Base-by-base conservation (phyloP, 768 basidiomycete genomes). In the Strobilomyces dryophilus region DNA sequence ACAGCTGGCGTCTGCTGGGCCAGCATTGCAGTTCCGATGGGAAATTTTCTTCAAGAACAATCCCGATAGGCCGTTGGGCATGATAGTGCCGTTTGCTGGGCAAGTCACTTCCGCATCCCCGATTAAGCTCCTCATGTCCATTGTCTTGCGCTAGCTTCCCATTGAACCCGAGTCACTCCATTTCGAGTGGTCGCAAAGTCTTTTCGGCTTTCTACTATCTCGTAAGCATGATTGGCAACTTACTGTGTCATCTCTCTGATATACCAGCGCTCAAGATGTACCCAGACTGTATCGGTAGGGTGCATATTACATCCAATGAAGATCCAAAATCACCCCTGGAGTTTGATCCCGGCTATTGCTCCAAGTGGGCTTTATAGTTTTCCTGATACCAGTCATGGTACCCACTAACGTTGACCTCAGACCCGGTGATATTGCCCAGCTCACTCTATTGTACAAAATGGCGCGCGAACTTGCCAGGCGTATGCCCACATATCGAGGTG, bases 31-130 rank as follows among this genome's bases (percentile, higher is more conserved):
- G 36, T 50, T 63, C 21, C 67, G 74, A 46, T 87, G 85, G 84
- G 66, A 76, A 4, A 62, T 66, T 11, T 80, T 79, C 63, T 86
- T 79, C 43, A 71, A 64, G 21, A 62, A 70, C 20, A 69, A 67
- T 10, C 77, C 78, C 0, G 85, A 86, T 58, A 85, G 85, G 55
- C 75, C 83, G 8, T 74, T 81, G n/a, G 57, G 76, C 36, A 71
- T 74, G 42, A 61, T 81, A 12, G 75, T 66, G 0, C 54, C 72
- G 0, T 54, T 76, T 20, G 66, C 76, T 4, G 73, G 71, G 79
- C 81, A 57, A 45, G 73, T 14, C 18, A 12, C 3, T 10, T 4
- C 36, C 37, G 11, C 21, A 21, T 27, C 9, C 3, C 31, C 24
- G 10, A 4, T 36, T 26, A 12, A 37, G 41, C 24, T 32, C 1